phyloP scores from a whole-genome alignment of 2,329 filamentous ascomycete genomes.

The Juglanconis juglandina region DNA sequence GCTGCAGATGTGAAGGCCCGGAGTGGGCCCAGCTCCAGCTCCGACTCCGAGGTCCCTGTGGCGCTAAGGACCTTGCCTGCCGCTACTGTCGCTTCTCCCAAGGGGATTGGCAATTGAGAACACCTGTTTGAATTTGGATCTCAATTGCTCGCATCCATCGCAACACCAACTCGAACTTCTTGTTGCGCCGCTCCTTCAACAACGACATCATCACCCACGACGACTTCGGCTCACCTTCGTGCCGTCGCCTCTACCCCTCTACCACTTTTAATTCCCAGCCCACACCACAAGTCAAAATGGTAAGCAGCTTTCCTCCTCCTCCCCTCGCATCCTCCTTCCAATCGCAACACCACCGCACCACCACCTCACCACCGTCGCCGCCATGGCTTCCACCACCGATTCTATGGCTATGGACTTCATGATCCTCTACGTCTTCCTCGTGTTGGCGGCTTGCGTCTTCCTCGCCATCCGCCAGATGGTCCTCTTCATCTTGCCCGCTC shows the following conservation, averaged over 20 bases:
- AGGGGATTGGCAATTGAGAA: conserved; percentile 4
- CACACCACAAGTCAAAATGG: conserved; percentile 18
- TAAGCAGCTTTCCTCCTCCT: conserved; percentile 2
- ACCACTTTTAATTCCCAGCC: conserved; percentile 25
- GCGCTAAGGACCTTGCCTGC: too few relatives aligned
- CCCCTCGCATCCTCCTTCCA: too few relatives aligned
- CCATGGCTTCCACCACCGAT: neutral
- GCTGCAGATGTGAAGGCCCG: too few relatives aligned
- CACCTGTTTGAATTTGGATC: conserved; percentile 11
- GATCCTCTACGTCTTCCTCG: too few relatives aligned
- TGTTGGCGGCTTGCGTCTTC: too few relatives aligned
- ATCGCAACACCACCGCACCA: too few relatives aligned
- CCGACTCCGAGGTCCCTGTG: too few relatives aligned
- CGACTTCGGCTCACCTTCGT: neutral
- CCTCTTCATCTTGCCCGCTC: too few relatives aligned
- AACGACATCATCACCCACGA: conserved; percentile 5
- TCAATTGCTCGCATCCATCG: conserved; percentile 1
- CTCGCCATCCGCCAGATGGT: too few relatives aligned
- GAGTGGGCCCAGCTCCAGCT: too few relatives aligned
- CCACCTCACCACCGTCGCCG: neutral
- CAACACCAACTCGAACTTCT: neutral
- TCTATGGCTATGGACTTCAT: too few relatives aligned
- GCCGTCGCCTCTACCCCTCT: conserved; percentile 30
- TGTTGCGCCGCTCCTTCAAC: neutral
- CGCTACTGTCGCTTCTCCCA: too few relatives aligned